These are phyloP conservation scores for Albugo candida DNA, from an alignment of 352 stramenopile species.

Conservation along the genomic window DNA sequence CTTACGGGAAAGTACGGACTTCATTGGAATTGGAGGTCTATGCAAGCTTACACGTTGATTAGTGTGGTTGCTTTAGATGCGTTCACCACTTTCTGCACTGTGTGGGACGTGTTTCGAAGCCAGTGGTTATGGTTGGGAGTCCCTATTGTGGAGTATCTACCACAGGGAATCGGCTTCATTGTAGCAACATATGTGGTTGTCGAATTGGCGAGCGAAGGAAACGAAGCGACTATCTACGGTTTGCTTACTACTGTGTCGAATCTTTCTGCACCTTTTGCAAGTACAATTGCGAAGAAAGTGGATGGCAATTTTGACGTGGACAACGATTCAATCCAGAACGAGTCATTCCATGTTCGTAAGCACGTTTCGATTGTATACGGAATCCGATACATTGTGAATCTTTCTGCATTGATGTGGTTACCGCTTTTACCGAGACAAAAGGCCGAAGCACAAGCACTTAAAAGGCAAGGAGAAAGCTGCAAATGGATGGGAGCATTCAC, in stretches of 20 bases:
- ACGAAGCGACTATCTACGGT: slow-evolving; percentile 41
- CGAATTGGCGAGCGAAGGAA: slow-evolving; percentile 20
- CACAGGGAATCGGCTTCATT: slow-evolving; percentile 22
- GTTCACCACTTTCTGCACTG: slow-evolving; percentile 24
- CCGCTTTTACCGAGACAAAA: slow-evolving; percentile 37
- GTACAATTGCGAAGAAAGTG: slow-evolving; percentile 31
- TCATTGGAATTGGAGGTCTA: slow-evolving; percentile 15
- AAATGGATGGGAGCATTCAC: slow-evolving; percentile 15
- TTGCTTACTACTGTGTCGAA: slow-evolving; percentile 51
- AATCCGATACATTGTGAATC: slow-evolving; percentile 14
- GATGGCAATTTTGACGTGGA: slow-evolving; percentile 35
- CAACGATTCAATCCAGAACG: slow-evolving; percentile 30
- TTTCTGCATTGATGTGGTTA: slow-evolving; percentile 25
- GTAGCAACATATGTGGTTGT: slow-evolving; percentile 28
- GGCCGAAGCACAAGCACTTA: slow-evolving; percentile 22
- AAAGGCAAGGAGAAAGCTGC: slow-evolving; percentile 22
- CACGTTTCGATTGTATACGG: too few species aligned
- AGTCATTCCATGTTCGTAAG: slow-evolving; percentile 7
- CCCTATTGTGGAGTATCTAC: slow-evolving; percentile 21
- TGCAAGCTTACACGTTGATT: slow-evolving; percentile 11
- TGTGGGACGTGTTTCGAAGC: slow-evolving; percentile 26
- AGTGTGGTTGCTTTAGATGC: slow-evolving; percentile 19
- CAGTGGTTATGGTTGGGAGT: slow-evolving; percentile 40
- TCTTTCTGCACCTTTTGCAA: slow-evolving; percentile 29
- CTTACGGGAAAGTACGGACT: slow-evolving; percentile 12